Base-by-base conservation (phyloP, 2,329 filamentous ascomycete species). In the Cordyceps militaris region DNA sequence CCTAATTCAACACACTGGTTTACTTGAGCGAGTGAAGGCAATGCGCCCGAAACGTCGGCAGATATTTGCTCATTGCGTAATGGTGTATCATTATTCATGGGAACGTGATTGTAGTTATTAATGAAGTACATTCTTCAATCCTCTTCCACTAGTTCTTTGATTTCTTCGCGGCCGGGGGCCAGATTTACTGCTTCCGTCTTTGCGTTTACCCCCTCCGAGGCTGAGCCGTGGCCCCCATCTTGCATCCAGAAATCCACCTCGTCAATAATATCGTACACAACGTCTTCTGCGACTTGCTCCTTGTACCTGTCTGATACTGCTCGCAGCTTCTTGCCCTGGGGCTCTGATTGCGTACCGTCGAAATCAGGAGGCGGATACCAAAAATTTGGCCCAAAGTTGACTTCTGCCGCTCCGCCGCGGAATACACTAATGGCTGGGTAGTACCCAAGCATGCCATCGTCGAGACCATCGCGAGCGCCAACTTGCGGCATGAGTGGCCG, bases 381-480 rank as follows among this genome's bases (percentile, higher is more conserved):
- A 76, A 96, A 97, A 32, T 94, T 80, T 0, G 91, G 91, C 1
- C 94, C 93, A 68, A 99, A 97, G 71, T 97, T 97, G 65, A 93
- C 87, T 70, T 97, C 89, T 16, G 89, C 92, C 1, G 92, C 88
- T 24, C 93, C 94, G 54, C 92, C 93, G 46, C 89, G 86, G 74
- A 97, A 97, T 23, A 94, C 88, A 65, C 91, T 94, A 21, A 99
- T 85, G 23, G 92, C 90, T 1, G 94, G 94, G 67, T 96, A 96
- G 74, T 99, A 99, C 11, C 94, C 95, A 1, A 97, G 82, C 80
- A 94, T 89, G 36, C 93, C 94, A 67, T 99, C 94, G 67, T 99
- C 94, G 61, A 96, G 84, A 28, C 91, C 91, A 61, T 94, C 88
- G 51, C 94, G 80, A 19, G 89, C 91, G 13, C 89, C 90, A 43